These are phyloP conservation scores for Bacidia gigantensis DNA, from an alignment of 495 filamentous ascomycete species.

Conservation along the genomic window DNA sequence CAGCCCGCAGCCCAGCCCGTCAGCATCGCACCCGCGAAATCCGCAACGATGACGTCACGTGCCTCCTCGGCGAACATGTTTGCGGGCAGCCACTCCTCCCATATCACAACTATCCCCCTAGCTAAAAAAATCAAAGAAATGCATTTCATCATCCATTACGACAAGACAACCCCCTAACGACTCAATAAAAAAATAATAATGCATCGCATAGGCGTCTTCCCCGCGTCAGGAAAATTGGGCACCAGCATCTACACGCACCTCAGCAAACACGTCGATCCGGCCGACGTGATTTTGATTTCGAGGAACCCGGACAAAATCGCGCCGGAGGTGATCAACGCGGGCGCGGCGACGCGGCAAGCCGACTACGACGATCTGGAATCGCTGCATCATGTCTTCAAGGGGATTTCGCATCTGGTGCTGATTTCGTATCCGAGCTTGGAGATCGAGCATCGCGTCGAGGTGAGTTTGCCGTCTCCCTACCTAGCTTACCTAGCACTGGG, in stretches of 20 bases:
- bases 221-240: conserved; percentile 36
- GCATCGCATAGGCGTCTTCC: conserved; percentile 36
- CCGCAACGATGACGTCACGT: too few relatives aligned
- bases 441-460: conserved; percentile 25
- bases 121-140: too few relatives aligned
- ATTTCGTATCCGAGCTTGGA: conserved; percentile 33
- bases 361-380: conserved; percentile 27
- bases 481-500: too few relatives aligned
- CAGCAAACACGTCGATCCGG: conserved; percentile 24
- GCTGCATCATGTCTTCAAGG: conserved; percentile 26
- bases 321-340: conserved; percentile 13
- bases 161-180: not conserved
- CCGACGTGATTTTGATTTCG: conserved; percentile 31
- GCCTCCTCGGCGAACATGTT: too few relatives aligned
- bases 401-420: conserved; percentile 25
- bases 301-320: conserved; percentile 30
- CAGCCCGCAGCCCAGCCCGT: too few relatives aligned
- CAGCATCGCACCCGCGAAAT: too few relatives aligned
- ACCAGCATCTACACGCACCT: conserved; percentile 34
- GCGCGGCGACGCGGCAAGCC: conserved; percentile 24
- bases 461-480: conserved; percentile 4
- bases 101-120: too few relatives aligned
- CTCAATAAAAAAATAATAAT: conserved; percentile 1
- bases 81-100: too few relatives aligned
- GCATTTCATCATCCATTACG: too few relatives aligned